A percentile compares a stretch with the other conserved stretches of the same genome.
Evolutionary conservation across 306 rosid genomes (phyloP).

Genomic region (Trifolium fragiferum): DNA sequence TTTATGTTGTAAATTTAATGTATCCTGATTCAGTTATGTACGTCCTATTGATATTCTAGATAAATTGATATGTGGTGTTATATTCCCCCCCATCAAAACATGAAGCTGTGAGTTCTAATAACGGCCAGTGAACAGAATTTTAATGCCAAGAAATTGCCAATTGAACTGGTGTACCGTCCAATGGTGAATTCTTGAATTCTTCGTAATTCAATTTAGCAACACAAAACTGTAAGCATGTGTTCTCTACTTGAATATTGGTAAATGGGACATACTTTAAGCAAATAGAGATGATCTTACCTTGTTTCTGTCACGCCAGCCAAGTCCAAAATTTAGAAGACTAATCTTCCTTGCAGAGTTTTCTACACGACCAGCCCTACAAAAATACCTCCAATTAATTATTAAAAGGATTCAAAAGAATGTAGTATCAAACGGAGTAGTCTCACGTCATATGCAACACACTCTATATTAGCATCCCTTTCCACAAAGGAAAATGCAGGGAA

Average conservation of each 20-base stretch:
- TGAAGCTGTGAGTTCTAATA: constrained; percentile 18
- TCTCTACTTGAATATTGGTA: constrained; percentile 32
- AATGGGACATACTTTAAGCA: neutral
- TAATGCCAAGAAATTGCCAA: constrained; percentile 25
- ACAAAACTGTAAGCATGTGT: constrained; percentile 6
- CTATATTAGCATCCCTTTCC: constrained; percentile 31
- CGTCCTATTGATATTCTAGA: too few species aligned
- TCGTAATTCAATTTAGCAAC: constrained; percentile 28
- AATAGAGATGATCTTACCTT: constrained; percentile 59
- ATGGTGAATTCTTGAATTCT: constrained; percentile 35
- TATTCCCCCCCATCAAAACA: neutral
- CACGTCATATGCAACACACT: constrained; percentile 29
- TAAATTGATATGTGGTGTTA: too few species aligned
- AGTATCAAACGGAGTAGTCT: constrained; percentile 12
- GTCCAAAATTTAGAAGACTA: constrained; percentile 75
- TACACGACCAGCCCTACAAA: constrained; percentile 52
- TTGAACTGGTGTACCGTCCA: constrained; percentile 11
- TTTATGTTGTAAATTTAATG: too few species aligned
- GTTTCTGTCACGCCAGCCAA: constrained; percentile 91
- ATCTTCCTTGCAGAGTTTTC: constrained; percentile 60
- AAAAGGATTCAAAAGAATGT: constrained; percentile 36
- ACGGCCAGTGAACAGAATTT: constrained; percentile 17
- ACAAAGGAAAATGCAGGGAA: constrained; percentile 2
- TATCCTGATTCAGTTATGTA: too few species aligned
- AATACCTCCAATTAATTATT: constrained; percentile 43